Evolutionary conservation across 2,329 filamentous ascomycete genomes (phyloP), one percentile per base, ranked within the genome.

Genomic region (Fusarium siculi): DNA sequence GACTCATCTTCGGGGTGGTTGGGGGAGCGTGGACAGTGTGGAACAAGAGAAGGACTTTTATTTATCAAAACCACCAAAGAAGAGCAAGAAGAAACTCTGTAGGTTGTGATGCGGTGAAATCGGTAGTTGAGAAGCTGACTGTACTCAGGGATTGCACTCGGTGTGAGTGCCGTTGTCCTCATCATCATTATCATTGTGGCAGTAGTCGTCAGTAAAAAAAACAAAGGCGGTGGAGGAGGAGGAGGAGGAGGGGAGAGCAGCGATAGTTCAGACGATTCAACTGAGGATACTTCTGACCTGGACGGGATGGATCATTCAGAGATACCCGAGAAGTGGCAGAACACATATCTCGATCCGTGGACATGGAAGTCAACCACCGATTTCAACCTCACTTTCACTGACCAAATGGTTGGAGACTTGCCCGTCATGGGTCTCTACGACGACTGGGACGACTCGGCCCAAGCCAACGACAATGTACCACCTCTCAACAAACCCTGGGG

Each of bases 301-400:
- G 81, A 85, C 68, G 85, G 85, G 30, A 84, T 90, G 60, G 86
- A 87, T 58, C 84, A 86, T 32, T 83, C 84, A 72, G 87, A 86
- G 64, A 89, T 93, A 55, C 93, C 93, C 66, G 83, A 84, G 63
- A 87, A 86, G 69, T 95, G 90, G 77, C 91, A 89, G 81, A 94
- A 91, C 19, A 93, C 93, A 5, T 92, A 93, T 71, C 86, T 97
- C 25, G 95, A 99, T 79, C 96, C 96, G 0, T 97, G 94, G 81
- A 91, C 92, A 4, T 99, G 96, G 96, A 92, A 93, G 74, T 93
- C 97, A 76, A 98, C 95, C 1, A 88, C 87, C 0, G 94, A 95
- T 78, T 97, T 98, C 85, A 99, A 99, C 80, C 88, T 96, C 69
- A 98, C 96, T 0, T 99, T 97, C 80, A 99, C 96, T 1, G 90